These are phyloP conservation scores for Eudorina sp. DNA, from an alignment of 139 green algal genomes.

Conservation along the genomic window DNA sequence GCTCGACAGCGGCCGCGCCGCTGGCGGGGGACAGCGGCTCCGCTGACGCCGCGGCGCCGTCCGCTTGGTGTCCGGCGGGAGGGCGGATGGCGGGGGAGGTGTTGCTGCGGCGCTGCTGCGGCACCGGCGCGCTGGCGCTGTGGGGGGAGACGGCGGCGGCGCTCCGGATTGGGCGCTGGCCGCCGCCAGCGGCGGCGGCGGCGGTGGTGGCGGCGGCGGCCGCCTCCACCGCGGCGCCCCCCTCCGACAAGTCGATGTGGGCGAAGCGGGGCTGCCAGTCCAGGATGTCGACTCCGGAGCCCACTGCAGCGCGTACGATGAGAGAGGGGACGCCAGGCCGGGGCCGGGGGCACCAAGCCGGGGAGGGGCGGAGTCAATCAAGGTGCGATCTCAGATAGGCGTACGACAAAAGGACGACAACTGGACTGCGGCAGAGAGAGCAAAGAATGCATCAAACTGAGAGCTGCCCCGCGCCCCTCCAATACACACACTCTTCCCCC, in stretches of 20 bases:
- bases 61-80: neutral
- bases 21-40: neutral
- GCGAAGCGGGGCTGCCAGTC: constrained; percentile 23
- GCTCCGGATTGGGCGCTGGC: neutral
- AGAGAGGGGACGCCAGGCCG: too few relatives aligned
- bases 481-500: too few relatives aligned
- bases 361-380: too few relatives aligned
- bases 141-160: neutral
- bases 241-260: neutral
- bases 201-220: neutral
- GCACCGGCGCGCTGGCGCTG: neutral
- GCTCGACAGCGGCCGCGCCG: neutral
- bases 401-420: too few relatives aligned
- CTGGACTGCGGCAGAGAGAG: too few relatives aligned
- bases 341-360: too few relatives aligned
- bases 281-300: neutral
- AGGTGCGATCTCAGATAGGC: too few relatives aligned
- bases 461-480: too few relatives aligned
- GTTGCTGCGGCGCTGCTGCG: neutral
- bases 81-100: neutral
- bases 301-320: too few relatives aligned
- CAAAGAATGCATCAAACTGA: too few relatives aligned
- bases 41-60: neutral
- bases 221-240: neutral
- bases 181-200: neutral